Percentiles rank a stretch among this genome's conserved stretches.
Evolutionary conservation across 108 stramenopile genomes (phyloP).

Genomic region (Cyclotella cryptica): DNA sequence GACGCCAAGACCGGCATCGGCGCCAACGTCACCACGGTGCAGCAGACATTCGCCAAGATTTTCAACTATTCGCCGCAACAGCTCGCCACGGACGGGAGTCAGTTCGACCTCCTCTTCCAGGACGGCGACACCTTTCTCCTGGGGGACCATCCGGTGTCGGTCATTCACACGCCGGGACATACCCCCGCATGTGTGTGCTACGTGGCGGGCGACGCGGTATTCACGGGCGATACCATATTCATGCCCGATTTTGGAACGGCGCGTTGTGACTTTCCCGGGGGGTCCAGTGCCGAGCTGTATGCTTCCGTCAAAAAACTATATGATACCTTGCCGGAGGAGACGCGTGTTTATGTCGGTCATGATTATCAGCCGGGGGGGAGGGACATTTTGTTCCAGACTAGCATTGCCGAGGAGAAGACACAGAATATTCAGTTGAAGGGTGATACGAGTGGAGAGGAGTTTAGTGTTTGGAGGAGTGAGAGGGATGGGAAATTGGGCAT

Average conservation of each 20-base stretch:
- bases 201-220: constrained; percentile 51
- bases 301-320: constrained; percentile 38
- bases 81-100: constrained; percentile 39
- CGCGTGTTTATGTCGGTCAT: constrained; percentile 53
- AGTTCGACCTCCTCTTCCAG: constrained; percentile 49
- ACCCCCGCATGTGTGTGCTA: constrained; percentile 61
- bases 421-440: constrained; percentile 47
- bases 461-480: constrained; percentile 46
- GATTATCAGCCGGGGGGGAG: constrained; percentile 58
- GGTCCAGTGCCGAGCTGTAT: constrained; percentile 35
- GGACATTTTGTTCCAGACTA: constrained; percentile 42
- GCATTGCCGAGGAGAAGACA: constrained; percentile 55
- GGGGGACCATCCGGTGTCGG: constrained; percentile 21
- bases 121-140: constrained; percentile 48
- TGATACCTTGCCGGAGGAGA: constrained; percentile 42
- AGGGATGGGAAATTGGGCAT: constrained; percentile 47
- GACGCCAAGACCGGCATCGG: constrained; percentile 52
- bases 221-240: constrained; percentile 60
- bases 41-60: constrained; percentile 32
- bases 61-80: constrained; percentile 46
- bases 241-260: constrained; percentile 58
- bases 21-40: constrained; percentile 49
- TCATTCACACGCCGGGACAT: constrained; percentile 57
- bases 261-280: constrained; percentile 58
- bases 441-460: constrained; percentile 42